Conservation (phyloP, 129 eudicot genomes). For the Mikania micrantha region DNA sequence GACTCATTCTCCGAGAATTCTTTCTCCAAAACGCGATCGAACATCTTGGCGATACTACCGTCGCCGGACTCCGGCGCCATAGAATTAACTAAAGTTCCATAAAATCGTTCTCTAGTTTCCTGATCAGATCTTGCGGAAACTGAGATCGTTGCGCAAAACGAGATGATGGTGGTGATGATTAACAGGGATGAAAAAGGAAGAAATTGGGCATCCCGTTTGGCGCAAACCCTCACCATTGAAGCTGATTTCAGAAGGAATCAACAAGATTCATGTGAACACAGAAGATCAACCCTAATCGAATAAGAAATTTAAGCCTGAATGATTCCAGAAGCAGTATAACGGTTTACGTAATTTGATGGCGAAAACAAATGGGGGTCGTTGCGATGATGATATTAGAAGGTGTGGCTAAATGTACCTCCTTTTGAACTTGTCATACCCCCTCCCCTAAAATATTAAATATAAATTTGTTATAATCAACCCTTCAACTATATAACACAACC, state of each 20-base stretch:
- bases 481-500: too few species aligned
- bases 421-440: too few species aligned
- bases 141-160: conserved; percentile 26
- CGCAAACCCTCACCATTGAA: conserved; percentile 42
- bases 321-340: neutral
- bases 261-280: conserved; percentile 17
- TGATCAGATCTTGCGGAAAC: conserved; percentile 63
- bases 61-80: conserved; percentile 63
- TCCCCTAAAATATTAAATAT: too few species aligned
- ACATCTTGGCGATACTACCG: conserved; percentile 75
- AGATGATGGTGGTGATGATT: conserved; percentile 10
- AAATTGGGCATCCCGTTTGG: conserved; percentile 21
- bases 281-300: conserved; percentile 15
- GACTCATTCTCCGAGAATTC: conserved; percentile 90
- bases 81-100: conserved; percentile 71
- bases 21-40: conserved; percentile 79
- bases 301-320: conserved; percentile 7
- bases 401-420: too few species aligned
- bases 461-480: too few species aligned
- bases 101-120: conserved; percentile 71
- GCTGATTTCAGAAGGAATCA: conserved; percentile 9
- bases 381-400: neutral
- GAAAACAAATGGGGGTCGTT: conserved; percentile 14
- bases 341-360: conserved; percentile 32
- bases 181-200: conserved; percentile 14